Conservation (phyloP, 352 stramenopile species). For the Thalassiosira ordinaria region DNA sequence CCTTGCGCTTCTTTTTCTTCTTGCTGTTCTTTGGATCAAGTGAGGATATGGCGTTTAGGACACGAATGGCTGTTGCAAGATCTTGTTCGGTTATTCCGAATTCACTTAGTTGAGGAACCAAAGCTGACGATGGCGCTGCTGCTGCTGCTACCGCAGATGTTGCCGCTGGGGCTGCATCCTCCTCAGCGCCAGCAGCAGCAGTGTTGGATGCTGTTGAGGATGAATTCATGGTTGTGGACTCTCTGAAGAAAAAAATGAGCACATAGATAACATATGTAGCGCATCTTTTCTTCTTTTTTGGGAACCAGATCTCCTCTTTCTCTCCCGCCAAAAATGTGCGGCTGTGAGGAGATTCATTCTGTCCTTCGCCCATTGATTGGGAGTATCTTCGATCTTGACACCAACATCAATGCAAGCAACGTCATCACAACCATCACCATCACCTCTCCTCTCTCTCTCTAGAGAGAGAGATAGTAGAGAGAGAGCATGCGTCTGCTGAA, state of each 20-base stretch:
- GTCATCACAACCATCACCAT: too few relatives aligned
- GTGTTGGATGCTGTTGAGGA: background rate
- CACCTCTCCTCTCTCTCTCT: too few relatives aligned
- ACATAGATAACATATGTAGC: too few relatives aligned
- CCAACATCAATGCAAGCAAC: too few relatives aligned
- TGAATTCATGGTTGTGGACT: constrained; percentile 5
- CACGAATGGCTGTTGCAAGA: constrained; percentile 65
- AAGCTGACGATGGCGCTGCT: background rate
- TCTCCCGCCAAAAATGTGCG: too few relatives aligned
- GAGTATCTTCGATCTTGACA: too few relatives aligned
- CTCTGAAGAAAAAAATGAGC: background rate
- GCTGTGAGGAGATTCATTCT: background rate
- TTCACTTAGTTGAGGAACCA: constrained; percentile 49
- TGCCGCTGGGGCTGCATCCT: background rate
- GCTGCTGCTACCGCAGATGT: background rate
- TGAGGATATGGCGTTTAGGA: constrained; percentile 67
- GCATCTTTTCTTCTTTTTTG: too few relatives aligned
- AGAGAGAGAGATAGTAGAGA: too few relatives aligned
- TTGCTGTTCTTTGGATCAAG: constrained; percentile 61
- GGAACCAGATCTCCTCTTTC: too few relatives aligned
- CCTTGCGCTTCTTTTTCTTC: constrained; percentile 46
- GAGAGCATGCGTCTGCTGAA: too few relatives aligned
- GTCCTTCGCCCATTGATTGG: background rate
- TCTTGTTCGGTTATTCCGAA: constrained; percentile 66
- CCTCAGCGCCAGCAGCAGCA: background rate